Conservation (phyloP, 1,284 basidiomycete genomes). For the Irpex sp. region DNA sequence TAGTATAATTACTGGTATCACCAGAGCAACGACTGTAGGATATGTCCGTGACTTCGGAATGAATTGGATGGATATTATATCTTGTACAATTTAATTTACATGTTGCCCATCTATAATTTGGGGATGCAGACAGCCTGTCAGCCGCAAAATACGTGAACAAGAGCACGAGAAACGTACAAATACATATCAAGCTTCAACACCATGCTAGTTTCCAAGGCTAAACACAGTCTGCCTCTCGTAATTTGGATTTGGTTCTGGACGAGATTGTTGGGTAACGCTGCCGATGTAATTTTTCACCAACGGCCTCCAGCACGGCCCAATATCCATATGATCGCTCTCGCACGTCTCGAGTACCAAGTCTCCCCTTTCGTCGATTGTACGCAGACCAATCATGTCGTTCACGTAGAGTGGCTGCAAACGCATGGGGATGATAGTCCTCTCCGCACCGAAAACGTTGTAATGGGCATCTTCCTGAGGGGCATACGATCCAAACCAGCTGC, state of each 20-base stretch:
- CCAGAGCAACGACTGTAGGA: too few species aligned
- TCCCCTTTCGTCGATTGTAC: constrained; percentile 68
- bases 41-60: not conserved
- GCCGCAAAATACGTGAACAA: not conserved
- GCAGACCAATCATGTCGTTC: constrained; percentile 89
- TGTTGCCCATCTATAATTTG: not conserved
- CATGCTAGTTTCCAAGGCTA: not conserved
- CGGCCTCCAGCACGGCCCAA: constrained; percentile 59
- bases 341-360: constrained; percentile 67
- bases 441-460: constrained; percentile 29
- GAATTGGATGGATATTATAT: not conserved
- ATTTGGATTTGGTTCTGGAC: not conserved
- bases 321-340: constrained; percentile 82
- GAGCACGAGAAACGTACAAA: not conserved
- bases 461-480: constrained; percentile 37
- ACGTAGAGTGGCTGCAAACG: constrained; percentile 72
- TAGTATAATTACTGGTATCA: not conserved
- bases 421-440: constrained; percentile 66
- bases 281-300: constrained; percentile 49
- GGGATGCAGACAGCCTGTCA: not conserved
- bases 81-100: not conserved
- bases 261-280: constrained; percentile 7
- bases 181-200: not conserved
- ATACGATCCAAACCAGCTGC: constrained; percentile 80
- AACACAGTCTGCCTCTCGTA: not conserved